phyloP scores from a whole-genome alignment of 2,329 filamentous ascomycete species.

The Calonectria pseudoturangicola region DNA sequence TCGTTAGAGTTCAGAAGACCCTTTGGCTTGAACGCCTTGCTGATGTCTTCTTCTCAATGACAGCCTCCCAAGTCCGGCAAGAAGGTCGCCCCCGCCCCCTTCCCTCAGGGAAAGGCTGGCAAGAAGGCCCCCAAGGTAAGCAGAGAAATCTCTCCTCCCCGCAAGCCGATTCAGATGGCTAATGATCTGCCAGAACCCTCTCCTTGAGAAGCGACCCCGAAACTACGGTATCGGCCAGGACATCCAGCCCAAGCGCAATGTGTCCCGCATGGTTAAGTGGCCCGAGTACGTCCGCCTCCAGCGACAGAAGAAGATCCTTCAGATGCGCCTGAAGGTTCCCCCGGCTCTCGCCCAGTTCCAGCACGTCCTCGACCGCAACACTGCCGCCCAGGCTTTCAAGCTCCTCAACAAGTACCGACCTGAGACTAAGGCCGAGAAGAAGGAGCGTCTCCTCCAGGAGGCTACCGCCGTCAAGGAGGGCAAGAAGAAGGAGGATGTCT shows the following conservation, averaged over 20 bases:
- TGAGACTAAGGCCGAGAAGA: conserved; percentile 99
- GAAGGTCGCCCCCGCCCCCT: conserved; percentile 98
- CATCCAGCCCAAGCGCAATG: conserved; percentile 96
- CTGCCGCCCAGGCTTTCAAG: conserved; percentile 98
- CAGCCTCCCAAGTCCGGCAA: conserved; percentile 98
- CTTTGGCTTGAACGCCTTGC: conserved; percentile 86
- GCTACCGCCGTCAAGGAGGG: conserved; percentile 97
- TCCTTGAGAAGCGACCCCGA: conserved; percentile 97
- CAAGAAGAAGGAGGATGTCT: conserved; percentile 99
- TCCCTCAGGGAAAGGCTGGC: conserved; percentile 93
- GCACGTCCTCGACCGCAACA: conserved; percentile 97
- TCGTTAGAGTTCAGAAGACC: conserved; percentile 97
- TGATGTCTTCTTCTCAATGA: conserved; percentile 99
- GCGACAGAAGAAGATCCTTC: conserved; percentile 95
- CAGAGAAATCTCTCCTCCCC: conserved; percentile 52
- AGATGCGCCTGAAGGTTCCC: conserved; percentile 98
- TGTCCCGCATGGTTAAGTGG: conserved; percentile 99
- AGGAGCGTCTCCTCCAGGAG: conserved; percentile 99
- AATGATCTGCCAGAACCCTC: conserved; percentile 84
- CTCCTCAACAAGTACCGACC: conserved; percentile 99
- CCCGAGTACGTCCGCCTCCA: conserved; percentile 99
- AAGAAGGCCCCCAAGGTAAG: conserved; percentile 99
- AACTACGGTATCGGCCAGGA: conserved; percentile 99
- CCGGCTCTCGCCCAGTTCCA: conserved; percentile 98
- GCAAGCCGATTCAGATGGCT: neutral